Evolutionary conservation across 768 basidiomycete genomes (phyloP).

Genomic region (Rubroboletus satanas): DNA sequence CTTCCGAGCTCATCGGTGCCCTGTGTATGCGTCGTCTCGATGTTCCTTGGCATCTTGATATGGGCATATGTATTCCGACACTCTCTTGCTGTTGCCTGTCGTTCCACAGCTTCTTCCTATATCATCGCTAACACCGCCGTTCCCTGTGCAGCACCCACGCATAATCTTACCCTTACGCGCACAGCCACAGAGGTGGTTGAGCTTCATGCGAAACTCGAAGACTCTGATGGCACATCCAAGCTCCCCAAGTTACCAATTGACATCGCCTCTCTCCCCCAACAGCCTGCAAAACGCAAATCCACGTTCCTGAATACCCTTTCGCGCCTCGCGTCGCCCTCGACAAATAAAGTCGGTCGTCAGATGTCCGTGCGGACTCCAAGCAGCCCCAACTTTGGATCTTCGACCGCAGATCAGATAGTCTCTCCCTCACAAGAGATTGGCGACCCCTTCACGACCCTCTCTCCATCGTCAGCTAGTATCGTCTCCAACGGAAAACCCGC

Average conservation of each 20-base stretch:
- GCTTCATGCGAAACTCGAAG: constrained; percentile 76
- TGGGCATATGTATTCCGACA: constrained; percentile 10
- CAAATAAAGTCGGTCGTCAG: constrained; percentile 46
- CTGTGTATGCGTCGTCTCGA: constrained; percentile 16
- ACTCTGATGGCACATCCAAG: constrained; percentile 51
- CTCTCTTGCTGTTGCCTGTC: constrained; percentile 13
- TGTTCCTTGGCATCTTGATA: constrained; percentile 13
- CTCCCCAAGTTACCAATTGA: constrained; percentile 64
- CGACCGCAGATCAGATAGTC: constrained; percentile 34
- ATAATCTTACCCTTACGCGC: constrained; percentile 84
- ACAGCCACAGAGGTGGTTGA: constrained; percentile 74
- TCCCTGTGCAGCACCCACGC: constrained; percentile 66
- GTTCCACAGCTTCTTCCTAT: constrained; percentile 16
- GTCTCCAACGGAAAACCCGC: constrained; percentile 24
- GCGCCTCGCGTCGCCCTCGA: constrained; percentile 71
- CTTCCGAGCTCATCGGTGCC: constrained; percentile 27
- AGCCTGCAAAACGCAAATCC: constrained; percentile 68
- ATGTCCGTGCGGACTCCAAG: constrained; percentile 34
- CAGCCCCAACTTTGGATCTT: constrained; percentile 32
- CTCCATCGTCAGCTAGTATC: constrained; percentile 26
- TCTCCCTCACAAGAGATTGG: constrained; percentile 53
- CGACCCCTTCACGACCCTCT: constrained; percentile 58
- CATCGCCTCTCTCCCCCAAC: constrained; percentile 44
- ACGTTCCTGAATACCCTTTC: constrained; percentile 85
- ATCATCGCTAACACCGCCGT: constrained; percentile 29